Evolutionary conservation across 768 basidiomycete species (phyloP), one percentile per base, ranked within the genome.

Genomic region (Tricholoma saponaceum): DNA sequence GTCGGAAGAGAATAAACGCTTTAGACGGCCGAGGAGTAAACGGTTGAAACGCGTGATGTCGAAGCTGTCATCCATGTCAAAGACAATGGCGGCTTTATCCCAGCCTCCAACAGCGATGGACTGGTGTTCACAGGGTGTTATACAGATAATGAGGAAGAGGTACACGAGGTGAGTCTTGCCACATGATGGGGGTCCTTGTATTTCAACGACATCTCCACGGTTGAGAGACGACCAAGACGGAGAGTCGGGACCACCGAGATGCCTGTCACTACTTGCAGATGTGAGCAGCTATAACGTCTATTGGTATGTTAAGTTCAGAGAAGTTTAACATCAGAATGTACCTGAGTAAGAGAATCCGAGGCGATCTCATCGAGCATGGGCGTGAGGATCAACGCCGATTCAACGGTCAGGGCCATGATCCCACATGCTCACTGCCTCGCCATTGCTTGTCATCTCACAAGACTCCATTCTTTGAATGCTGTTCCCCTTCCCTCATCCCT

Each of bases 111-210:
- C 57, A 12, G 54, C 47, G 35, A 72, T 57, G 26, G 66, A 68
- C 37, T 63, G 51, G 59, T 73, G 60, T 22, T 60, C 61, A 30
- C 61, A 37, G 20, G 89, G 88, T 10, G 83, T 69, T 55, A 91
- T 74, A 62, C 87, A 84, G 20, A 75, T 78, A 12, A 83, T 70
- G 25, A 89, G 67, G 51, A 91, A 69, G 66, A 82, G 79, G 66
- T 87, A 87, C 25, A 92, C 70, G n/a, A 95, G 72, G 60, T 88
- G 87, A 2, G 89, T 86, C 72, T 94, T 95, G 26, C 90, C 92
- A 5, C 86, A 84, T 25, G 78, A 80, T 4, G 90, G 75, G 2
- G 85, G 81, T 1, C 92, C 92, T 70, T 92, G 87, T 20, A 95
- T 76, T 70, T 90, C 87, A 60, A 93, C 72, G 39, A 89, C 77